These are phyloP conservation scores for Botryotinia globosa DNA, from an alignment of 2,329 filamentous ascomycete species.

Conservation along the genomic window DNA sequence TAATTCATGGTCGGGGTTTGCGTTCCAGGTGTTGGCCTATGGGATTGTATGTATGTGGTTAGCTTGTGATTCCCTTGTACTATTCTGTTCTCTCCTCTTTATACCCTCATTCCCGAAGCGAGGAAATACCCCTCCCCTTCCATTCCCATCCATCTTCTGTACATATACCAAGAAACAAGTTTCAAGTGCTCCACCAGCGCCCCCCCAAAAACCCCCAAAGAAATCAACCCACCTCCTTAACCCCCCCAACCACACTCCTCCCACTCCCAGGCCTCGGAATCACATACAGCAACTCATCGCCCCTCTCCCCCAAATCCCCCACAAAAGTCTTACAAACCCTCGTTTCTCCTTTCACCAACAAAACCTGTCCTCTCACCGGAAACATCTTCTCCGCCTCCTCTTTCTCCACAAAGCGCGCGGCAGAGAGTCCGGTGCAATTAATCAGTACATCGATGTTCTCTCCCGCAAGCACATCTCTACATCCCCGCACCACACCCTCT, in stretches of 20 bases:
- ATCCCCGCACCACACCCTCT: not conserved
- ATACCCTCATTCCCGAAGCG: not conserved
- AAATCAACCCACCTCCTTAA: slow-evolving; percentile 39
- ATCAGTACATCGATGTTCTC: not conserved
- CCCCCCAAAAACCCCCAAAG: slow-evolving; percentile 1
- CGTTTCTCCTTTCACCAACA: not conserved
- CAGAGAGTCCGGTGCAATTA: not conserved
- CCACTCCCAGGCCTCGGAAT: slow-evolving; percentile 44
- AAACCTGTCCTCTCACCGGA: not conserved
- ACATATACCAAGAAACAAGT: not conserved
- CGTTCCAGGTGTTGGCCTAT: not conserved
- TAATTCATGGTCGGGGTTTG: not conserved
- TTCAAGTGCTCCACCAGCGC: no score
- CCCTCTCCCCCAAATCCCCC: not conserved
- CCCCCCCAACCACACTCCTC: slow-evolving; percentile 47
- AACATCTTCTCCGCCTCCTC: not conserved
- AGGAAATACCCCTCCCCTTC: not conserved
- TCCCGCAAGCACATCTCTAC: not conserved
- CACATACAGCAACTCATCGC: slow-evolving; percentile 37
- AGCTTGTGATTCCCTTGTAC: not conserved
- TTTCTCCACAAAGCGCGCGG: not conserved
- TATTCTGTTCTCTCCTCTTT: no score
- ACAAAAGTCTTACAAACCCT: not conserved
- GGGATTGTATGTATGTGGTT: not conserved
- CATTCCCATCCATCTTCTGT: not conserved